Evolutionary conservation across 2,329 filamentous ascomycete genomes (phyloP).

Genomic region (Beauveria pseudobassiana): DNA sequence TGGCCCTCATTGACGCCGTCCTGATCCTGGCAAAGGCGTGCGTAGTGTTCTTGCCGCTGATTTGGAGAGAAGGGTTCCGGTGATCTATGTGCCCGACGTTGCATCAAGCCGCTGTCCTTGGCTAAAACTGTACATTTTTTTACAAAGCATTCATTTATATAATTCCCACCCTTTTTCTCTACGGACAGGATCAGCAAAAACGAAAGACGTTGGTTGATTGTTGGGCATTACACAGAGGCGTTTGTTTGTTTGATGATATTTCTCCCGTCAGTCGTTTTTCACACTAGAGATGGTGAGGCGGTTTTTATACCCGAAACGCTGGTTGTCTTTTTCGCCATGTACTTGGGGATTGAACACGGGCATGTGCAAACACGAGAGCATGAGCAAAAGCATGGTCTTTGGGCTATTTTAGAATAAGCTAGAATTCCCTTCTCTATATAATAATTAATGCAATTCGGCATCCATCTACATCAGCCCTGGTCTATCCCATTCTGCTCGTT

Average conservation of each 20-base stretch:
- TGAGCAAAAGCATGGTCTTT: neutral
- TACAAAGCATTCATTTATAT: neutral
- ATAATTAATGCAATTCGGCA: slow-evolving; percentile 5
- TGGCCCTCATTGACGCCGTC: slow-evolving; percentile 57
- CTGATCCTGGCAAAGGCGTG: slow-evolving; percentile 74
- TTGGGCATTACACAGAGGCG: neutral
- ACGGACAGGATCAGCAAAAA: neutral
- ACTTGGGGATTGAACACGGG: neutral
- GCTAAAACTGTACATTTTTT: slow-evolving; percentile 3
- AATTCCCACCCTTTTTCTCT: neutral
- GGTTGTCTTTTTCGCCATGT: neutral
- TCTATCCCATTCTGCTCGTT: too few species aligned
- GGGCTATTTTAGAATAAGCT: neutral
- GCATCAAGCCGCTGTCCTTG: too few species aligned
- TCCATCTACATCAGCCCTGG: neutral
- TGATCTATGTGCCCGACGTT: slow-evolving; percentile 13
- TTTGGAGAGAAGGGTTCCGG: slow-evolving; percentile 54
- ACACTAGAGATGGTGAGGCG: neutral
- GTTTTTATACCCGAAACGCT: neutral
- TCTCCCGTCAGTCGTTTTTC: neutral
- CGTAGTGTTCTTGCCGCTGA: slow-evolving; percentile 74
- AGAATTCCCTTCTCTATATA: neutral
- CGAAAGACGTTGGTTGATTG: neutral
- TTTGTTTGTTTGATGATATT: neutral
- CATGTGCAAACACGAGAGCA: neutral